Base-by-base conservation (phyloP, 2,329 filamentous ascomycete genomes). In the Fusarium sp. region DNA sequence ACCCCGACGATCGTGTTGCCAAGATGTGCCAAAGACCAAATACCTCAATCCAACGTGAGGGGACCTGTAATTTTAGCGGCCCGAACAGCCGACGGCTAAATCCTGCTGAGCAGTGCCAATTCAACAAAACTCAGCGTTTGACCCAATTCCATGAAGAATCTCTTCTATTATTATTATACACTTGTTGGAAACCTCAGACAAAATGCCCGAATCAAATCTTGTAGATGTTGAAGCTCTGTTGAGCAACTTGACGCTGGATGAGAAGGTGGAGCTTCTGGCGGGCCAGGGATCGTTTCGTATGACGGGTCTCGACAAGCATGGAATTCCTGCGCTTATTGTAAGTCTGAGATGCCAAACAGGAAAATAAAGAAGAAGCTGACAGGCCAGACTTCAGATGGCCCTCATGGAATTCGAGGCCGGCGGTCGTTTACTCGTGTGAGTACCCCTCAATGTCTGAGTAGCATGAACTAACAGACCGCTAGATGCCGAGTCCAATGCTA, bases 401-500 rank as follows among this genome's bases (percentile, higher is more conserved):
- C 75, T 14, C 75, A 77, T 51, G 75, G 75, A 20, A 77, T 76
- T 13, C 69, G 75, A 38, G 75, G 75, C 1, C 65, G 64, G 8
- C 64, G 72, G 12, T 77, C 74, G 3, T 77, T 77, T 9, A 76
- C 51, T 49, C 61, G 68, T 7, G 75, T 77, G 35, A 48, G 75
- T 42, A n/a, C 33, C 9, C 18, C 35, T 1, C 5, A 33, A 11
- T 5, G 8, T 18, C 15, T 15, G 18, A 3, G 17, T 4, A 20
- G 6, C 7, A 41, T 11, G 5, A 1, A 26, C 22, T 26, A 22
- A 66, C 26, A 35, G 14, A 5, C 22, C 24, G 9, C 14, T 33
- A 75, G 72, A 68, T 65, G 42, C 26, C 92, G 90, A 33, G 86
- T 80, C 8, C 82, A 3, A 68, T 78, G 70, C 59, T 78, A 6